phyloP scores from a whole-genome alignment of 768 basidiomycete genomes.

The Hygrophorus russula region DNA sequence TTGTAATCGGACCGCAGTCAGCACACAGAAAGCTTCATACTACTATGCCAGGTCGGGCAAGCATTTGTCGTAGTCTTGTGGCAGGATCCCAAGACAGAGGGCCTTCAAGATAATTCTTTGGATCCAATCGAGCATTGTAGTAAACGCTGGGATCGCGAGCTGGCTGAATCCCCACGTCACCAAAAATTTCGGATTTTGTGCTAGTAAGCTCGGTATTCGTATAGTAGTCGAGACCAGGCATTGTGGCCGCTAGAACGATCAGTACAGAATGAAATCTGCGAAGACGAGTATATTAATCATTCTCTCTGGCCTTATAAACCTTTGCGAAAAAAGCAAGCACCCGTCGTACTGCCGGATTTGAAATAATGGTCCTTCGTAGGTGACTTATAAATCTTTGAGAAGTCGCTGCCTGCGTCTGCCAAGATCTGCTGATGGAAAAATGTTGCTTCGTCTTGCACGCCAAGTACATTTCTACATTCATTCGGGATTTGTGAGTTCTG shows the following conservation, averaged over 20 bases:
- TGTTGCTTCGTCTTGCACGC: background rate
- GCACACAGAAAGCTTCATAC: constrained; percentile 28
- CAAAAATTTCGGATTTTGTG: background rate
- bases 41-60: constrained; percentile 64
- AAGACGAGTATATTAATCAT: background rate
- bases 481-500: background rate
- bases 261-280: background rate
- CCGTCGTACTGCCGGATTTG: too few relatives aligned
- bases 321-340: too few relatives aligned
- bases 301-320: too few relatives aligned
- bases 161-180: background rate
- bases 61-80: constrained; percentile 61
- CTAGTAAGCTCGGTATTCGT: background rate
- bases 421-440: background rate
- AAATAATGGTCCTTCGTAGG: too few relatives aligned
- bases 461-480: background rate
- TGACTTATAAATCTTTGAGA: background rate
- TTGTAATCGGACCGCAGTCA: background rate
- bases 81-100: constrained; percentile 58
- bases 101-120: constrained; percentile 56
- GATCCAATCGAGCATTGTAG: constrained; percentile 59
- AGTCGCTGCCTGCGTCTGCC: background rate
- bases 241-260: background rate
- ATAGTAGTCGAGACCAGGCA: constrained; percentile 9
- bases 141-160: constrained; percentile 23